Evolutionary conservation across 208 protist species (phyloP), one percentile per base, ranked within the genome.

Genomic region (Crithidia acanthocephali): DNA sequence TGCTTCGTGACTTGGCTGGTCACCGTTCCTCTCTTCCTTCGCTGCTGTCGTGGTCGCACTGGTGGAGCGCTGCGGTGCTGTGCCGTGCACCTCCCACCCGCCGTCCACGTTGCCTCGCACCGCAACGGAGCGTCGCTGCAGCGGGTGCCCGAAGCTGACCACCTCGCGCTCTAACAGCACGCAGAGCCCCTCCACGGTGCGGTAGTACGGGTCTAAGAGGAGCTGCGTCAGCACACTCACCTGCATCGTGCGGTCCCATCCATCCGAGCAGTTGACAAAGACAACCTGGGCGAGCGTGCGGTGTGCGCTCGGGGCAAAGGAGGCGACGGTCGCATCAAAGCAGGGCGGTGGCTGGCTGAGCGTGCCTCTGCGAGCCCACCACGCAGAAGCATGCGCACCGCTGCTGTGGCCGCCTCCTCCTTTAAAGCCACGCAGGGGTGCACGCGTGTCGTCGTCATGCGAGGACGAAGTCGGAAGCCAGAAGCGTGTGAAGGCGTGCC

Each of bases 141-240:
- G 51, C 16, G 77, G 77, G 45, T 99, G 97, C 0, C 98, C 98
- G 76, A 95, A 92, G 2, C 81, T 72, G 5, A 91, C 70, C 78
- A 98, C 97, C 48, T 99, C 98, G 55, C 97, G 97, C 70, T 98
- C 95, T 23, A 98, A 78, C 11, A 99, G 69, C 0, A 92, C 53
- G 48, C 81, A 81, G 55, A 99, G 97, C 0, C 97, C 97, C 20
- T 87, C 71, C n/a, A 97, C 70, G 20, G 97, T 98, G 55, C 97
- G 84, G 67, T 95, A 99, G 79, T 91, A 98, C 0, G 97, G 95
- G 61, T 99, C 97, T 0, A 98, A 52, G 9, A 97, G 61, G 3
- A 99, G 42, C 81, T 92, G 84, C 30, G 95, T 68, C 4, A 97
- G 67, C 10, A 80, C 56, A n/a, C 67, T 82, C 33, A 90, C 67